Conservation (phyloP, 2,329 filamentous ascomycete genomes). For the Fusarium succisae region DNA sequence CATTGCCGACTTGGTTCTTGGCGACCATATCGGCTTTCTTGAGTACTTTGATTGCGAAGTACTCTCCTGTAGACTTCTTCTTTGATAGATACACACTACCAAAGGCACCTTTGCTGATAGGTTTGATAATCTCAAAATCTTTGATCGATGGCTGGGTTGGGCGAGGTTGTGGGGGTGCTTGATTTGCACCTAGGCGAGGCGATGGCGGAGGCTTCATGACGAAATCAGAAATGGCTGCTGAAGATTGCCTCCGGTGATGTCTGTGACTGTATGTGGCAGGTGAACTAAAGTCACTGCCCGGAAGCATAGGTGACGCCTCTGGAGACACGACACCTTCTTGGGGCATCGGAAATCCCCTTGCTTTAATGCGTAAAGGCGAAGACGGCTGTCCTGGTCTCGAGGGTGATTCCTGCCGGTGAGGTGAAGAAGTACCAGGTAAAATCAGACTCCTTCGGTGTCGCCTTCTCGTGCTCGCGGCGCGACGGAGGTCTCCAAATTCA, state of each 20-base stretch:
- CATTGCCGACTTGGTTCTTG: slow-evolving; percentile 99
- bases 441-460: slow-evolving; percentile 89
- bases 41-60: slow-evolving; percentile 97
- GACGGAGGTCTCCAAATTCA: slow-evolving; percentile 79
- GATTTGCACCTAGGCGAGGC: slow-evolving; percentile 80
- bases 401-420: slow-evolving; percentile 88
- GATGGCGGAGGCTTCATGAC: slow-evolving; percentile 78
- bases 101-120: slow-evolving; percentile 98
- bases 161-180: slow-evolving; percentile 82
- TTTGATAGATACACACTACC: slow-evolving; percentile 98
- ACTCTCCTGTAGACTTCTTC: slow-evolving; percentile 98
- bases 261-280: slow-evolving; percentile 68
- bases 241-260: slow-evolving; percentile 90
- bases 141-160: slow-evolving; percentile 96
- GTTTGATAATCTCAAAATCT: slow-evolving; percentile 99
- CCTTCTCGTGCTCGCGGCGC: slow-evolving; percentile 81
- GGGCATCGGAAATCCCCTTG: slow-evolving; percentile 68
- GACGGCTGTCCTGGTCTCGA: slow-evolving; percentile 81
- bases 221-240: slow-evolving; percentile 80
- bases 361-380: slow-evolving; percentile 89
- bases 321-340: slow-evolving; percentile 81
- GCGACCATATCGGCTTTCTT: slow-evolving; percentile 99
- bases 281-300: slow-evolving; percentile 82
- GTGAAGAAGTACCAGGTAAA: slow-evolving; percentile 79
- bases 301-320: slow-evolving; percentile 87